These are phyloP conservation scores for Ustilago bromivora DNA, from an alignment of 1,284 basidiomycete species.

Conservation along the genomic window DNA sequence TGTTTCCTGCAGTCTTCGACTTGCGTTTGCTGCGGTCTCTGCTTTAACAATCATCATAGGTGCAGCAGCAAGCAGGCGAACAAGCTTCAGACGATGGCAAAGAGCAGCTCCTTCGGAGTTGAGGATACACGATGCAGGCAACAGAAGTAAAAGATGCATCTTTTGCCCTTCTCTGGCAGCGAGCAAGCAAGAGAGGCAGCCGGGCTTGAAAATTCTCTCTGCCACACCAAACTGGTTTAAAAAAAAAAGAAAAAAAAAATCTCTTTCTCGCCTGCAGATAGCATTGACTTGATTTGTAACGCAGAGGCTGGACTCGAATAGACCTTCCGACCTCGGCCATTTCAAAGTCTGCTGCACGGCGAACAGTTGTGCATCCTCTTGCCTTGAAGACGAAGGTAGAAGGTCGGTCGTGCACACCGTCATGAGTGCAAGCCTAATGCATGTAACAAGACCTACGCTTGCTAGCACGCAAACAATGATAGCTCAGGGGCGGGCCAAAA, in stretches of 20 bases:
- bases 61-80: constrained; percentile 9
- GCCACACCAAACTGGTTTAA: constrained; percentile 1
- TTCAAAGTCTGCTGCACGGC: not conserved
- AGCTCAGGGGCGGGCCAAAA: constrained; percentile 19
- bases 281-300: not conserved
- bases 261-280: not conserved
- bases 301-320: not conserved
- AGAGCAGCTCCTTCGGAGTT: constrained; percentile 11
- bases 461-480: constrained; percentile 4
- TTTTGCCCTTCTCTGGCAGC: constrained; percentile 36
- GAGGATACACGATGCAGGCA: not conserved
- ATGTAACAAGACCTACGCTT: constrained; percentile 8
- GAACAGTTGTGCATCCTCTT: not conserved
- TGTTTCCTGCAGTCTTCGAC: constrained; percentile 44
- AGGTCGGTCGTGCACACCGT: not conserved
- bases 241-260: not conserved
- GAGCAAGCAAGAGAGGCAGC: not conserved
- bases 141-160: constrained; percentile 24
- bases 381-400: not conserved
- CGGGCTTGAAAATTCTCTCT: constrained; percentile 29
- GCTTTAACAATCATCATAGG: constrained; percentile 4
- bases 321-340: not conserved
- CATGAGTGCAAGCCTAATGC: not conserved
- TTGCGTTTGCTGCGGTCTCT: constrained; percentile 18
- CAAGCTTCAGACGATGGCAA: not conserved